phyloP scores from a whole-genome alignment of 768 basidiomycete genomes.

The Rubroboletus satanas region DNA sequence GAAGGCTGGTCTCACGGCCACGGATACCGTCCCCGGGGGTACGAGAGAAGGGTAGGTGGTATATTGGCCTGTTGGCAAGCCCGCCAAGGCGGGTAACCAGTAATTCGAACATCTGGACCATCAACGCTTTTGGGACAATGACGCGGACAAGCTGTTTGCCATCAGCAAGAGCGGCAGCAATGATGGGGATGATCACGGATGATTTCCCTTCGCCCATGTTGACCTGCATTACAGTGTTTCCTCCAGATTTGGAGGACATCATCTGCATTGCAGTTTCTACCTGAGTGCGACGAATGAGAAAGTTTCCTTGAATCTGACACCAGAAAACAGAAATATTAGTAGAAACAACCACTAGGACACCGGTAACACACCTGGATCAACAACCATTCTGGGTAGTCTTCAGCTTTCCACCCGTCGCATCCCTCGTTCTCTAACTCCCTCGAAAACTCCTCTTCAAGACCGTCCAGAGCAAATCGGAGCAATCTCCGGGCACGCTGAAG shows the following conservation, averaged over 20 bases:
- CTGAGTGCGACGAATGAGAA: no score
- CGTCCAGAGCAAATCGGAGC: no score
- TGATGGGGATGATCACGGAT: conserved; percentile 42
- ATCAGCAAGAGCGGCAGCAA: conserved; percentile 38
- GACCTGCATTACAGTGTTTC: conserved; percentile 19
- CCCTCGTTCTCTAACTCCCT: conserved; percentile 13
- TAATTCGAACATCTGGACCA: conserved; percentile 41
- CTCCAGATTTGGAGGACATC: conserved; percentile 34
- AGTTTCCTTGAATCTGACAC: no score
- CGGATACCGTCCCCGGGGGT: conserved; percentile 18
- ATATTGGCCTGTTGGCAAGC: conserved; percentile 42
- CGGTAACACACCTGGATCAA: conserved; percentile 6
- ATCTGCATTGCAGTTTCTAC: conserved; percentile 30
- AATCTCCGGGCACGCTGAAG: no score
- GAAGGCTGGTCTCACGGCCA: not conserved
- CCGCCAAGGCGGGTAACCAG: conserved; percentile 39
- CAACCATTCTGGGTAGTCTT: conserved; percentile 36
- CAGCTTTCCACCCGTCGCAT: conserved; percentile 10
- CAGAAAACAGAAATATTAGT: not conserved
- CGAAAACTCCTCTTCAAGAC: no score
- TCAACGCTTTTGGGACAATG: conserved; percentile 41
- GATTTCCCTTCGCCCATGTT: conserved; percentile 45
- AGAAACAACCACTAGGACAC: no score
- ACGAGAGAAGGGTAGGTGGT: conserved; percentile 46
- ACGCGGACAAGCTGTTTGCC: conserved; percentile 42